A percentile compares a stretch with the other conserved stretches of the same genome.
Conservation (phyloP, 1,284 basidiomycete genomes). For the Heterobasidion parviporum region DNA sequence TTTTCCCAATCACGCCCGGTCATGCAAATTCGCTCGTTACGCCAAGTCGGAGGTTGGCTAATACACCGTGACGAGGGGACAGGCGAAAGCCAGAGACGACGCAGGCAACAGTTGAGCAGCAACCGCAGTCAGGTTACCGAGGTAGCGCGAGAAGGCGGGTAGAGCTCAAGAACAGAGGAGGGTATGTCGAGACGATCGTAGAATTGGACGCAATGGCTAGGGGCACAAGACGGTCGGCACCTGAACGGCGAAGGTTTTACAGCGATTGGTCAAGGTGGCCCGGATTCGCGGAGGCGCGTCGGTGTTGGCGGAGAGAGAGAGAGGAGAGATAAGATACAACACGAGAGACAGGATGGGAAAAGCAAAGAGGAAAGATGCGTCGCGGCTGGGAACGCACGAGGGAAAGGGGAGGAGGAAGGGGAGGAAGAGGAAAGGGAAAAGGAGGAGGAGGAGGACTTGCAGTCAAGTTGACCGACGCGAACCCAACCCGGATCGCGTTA, state of each 20-base stretch:
- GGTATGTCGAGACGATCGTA: not conserved
- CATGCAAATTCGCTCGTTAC: not conserved
- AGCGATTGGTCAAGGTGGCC: not conserved
- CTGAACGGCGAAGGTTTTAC: not conserved
- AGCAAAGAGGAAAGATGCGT: not conserved
- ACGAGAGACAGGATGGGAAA: not conserved
- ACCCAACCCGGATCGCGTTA: not conserved
- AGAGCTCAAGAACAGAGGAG: not conserved
- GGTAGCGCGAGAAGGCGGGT: not conserved
- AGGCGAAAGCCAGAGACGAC: not conserved
- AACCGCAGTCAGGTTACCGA: too few species aligned
- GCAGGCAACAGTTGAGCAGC: too few species aligned
- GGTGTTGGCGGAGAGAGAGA: not conserved
- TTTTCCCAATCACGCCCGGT: not conserved
- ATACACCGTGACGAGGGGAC: not conserved
- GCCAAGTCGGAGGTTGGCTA: not conserved
- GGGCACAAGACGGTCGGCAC: not conserved
- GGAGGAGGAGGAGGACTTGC: conserved; percentile 1
- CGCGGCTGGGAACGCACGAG: not conserved
- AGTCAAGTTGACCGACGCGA: not conserved
- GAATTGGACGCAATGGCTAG: not conserved
- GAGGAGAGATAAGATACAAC: not conserved
- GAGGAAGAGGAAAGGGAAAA: not conserved
- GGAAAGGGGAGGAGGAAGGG: not conserved
- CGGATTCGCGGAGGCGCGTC: not conserved